These are phyloP conservation scores for Pyrenochaeta sp. DNA, from an alignment of 2,329 filamentous ascomycete species.

Conservation along the genomic window DNA sequence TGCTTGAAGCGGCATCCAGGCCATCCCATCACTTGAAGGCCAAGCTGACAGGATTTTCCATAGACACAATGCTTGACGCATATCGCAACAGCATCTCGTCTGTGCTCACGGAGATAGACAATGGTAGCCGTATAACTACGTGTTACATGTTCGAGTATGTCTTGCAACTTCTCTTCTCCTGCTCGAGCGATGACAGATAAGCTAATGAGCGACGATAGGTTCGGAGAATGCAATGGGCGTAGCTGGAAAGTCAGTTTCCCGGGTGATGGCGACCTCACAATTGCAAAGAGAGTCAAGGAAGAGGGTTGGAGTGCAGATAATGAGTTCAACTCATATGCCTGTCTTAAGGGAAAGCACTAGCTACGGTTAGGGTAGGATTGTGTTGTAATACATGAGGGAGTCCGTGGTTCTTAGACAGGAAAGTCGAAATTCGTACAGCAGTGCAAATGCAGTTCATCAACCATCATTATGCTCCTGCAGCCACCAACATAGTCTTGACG, in stretches of 20 bases:
- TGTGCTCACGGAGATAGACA: neutral
- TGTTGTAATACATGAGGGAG: neutral
- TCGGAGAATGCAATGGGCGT: neutral
- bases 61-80: neutral
- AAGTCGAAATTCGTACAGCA: neutral
- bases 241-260: neutral
- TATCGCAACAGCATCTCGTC: neutral
- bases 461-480: constrained; percentile 12
- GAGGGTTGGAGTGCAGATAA: neutral
- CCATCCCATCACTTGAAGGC: no score
- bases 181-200: no score
- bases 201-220: neutral
- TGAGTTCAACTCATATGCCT: neutral
- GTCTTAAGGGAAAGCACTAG: neutral
- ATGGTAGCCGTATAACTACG: neutral
- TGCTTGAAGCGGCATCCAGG: no score
- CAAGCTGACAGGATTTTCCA: no score
- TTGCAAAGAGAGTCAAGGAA: neutral
- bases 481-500: constrained; percentile 14
- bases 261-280: neutral
- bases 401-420: no score
- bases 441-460: constrained; percentile 6
- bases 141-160: neutral
- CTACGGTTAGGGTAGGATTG: neutral
- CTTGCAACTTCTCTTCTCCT: no score